Conservation (phyloP, 2,329 filamentous ascomycete species). For the Colletotrichum cuscutae region DNA sequence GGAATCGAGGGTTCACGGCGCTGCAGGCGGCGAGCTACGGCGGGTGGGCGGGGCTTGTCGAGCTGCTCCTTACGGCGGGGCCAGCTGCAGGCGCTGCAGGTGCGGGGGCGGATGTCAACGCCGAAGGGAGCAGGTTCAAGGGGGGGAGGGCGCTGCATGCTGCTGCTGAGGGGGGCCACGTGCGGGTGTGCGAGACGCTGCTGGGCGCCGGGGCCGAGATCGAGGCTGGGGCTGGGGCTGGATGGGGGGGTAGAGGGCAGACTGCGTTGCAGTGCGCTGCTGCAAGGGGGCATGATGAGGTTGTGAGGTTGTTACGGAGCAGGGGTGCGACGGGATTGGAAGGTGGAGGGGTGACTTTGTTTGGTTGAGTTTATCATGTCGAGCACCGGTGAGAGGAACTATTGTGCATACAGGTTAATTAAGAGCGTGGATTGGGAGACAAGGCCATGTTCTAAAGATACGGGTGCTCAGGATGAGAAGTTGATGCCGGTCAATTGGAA, state of each 20-base stretch:
- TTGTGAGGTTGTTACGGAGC: constrained; percentile 52
- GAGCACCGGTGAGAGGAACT: background rate
- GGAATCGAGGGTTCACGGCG: constrained; percentile 43
- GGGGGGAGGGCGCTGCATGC: constrained; percentile 38
- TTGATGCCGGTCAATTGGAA: background rate
- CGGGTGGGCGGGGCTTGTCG: constrained; percentile 45
- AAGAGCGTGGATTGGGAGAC: background rate
- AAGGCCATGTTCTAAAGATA: background rate
- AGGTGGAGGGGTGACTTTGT: constrained; percentile 27
- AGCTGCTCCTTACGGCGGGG: constrained; percentile 32
- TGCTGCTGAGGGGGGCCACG: constrained; percentile 28
- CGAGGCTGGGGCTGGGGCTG: constrained; percentile 46
- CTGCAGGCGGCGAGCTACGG: constrained; percentile 47
- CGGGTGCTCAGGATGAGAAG: background rate
- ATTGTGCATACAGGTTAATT: background rate
- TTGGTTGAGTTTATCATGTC: constrained; percentile 10
- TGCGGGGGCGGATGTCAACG: constrained; percentile 39
- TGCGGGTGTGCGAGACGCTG: constrained; percentile 41
- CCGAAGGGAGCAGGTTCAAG: constrained; percentile 36
- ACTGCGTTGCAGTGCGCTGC: constrained; percentile 47
- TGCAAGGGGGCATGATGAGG: constrained; percentile 49
- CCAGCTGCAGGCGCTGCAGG: background rate
- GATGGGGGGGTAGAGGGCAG: constrained; percentile 31
- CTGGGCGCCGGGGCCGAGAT: constrained; percentile 49
- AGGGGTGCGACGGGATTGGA: constrained; percentile 44